A percentile compares a stretch with the other conserved stretches of the same genome.
Conservation (phyloP, 345 rosid species). For the Populus simonii region DNA sequence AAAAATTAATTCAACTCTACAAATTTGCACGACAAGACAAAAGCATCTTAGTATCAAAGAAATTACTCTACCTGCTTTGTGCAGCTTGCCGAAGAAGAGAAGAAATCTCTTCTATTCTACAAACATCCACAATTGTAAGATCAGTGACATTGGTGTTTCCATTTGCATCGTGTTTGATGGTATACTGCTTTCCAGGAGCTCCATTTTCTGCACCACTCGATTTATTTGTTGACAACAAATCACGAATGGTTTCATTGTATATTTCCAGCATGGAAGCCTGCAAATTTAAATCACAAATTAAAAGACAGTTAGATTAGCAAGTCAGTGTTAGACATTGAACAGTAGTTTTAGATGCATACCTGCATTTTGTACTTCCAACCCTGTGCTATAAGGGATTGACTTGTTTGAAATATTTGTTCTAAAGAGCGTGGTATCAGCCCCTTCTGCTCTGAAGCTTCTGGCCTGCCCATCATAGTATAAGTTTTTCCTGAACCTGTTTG, state of each 20-base stretch:
- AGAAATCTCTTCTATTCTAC: constrained; percentile 68
- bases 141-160: constrained; percentile 84
- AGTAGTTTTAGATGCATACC: constrained; percentile 34
- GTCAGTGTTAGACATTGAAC: constrained; percentile 4
- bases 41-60: not conserved
- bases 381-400: constrained; percentile 63
- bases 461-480: constrained; percentile 97
- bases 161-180: constrained; percentile 75
- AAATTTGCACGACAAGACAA: not conserved
- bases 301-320: not conserved
- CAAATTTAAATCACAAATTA: not conserved
- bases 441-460: constrained; percentile 58
- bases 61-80: constrained; percentile 66
- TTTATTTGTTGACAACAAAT: constrained; percentile 56
- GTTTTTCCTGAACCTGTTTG: constrained; percentile 99
- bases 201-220: constrained; percentile 43
- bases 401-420: constrained; percentile 77
- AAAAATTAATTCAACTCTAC: not conserved
- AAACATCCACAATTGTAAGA: constrained; percentile 77
- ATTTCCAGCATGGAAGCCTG: constrained; percentile 97
- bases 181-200: constrained; percentile 66
- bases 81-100: constrained; percentile 77
- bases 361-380: constrained; percentile 99
- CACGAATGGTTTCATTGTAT: constrained; percentile 86
- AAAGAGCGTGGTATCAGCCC: constrained; percentile 94